Evolutionary conservation across 257 asterid species (phyloP), one percentile per base, ranked within the genome.

Genomic region (Leptodermis oblonga): DNA sequence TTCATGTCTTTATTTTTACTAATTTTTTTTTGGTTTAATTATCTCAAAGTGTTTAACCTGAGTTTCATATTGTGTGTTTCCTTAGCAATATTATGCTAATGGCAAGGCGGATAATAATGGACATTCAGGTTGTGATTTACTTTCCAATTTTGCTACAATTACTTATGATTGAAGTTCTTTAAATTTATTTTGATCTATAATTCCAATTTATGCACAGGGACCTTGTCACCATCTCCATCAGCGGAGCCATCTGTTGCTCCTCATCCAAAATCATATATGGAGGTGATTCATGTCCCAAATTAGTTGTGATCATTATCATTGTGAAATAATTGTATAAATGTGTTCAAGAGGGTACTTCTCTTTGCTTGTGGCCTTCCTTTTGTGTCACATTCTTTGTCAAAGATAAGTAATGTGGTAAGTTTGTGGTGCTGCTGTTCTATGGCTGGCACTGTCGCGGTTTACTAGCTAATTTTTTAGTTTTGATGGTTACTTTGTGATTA

Each of bases 231-330:
- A 55, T 85, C 97, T 74, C 81, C 84, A 58, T 53, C 92, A 59
- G 79, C 64, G 70, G 95, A 88, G 74, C 88, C 95, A 36, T 76
- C 98, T 68, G 87, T 41, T 70, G 85, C 89, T 70, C 91, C 91
- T 76, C 95, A 89, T 67, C 89, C 96, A 8, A 81, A 83, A 78
- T 86, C 99, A 12, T 94, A 94, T 73, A 86, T 80, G 95, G 99
- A 94, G 87, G 98, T 93, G 83, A 60, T 34, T 70, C 39, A 73
- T 55, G 63, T 74, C 71, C 4, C 37, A 9, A 4, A 22, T 55
- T 12, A 46, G 30, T 62, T 36, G 0, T 13, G 18, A 31, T 28
- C 26, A 14, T 14, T 30, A 36, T 65, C 41, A 58, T 25, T 65
- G 76, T 46, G 43, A 39, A 23, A 43, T 41, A 12, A 63, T 61